phyloP scores from a whole-genome alignment of 2,329 filamentous ascomycete species.

The Sordariomycetes sp. region DNA sequence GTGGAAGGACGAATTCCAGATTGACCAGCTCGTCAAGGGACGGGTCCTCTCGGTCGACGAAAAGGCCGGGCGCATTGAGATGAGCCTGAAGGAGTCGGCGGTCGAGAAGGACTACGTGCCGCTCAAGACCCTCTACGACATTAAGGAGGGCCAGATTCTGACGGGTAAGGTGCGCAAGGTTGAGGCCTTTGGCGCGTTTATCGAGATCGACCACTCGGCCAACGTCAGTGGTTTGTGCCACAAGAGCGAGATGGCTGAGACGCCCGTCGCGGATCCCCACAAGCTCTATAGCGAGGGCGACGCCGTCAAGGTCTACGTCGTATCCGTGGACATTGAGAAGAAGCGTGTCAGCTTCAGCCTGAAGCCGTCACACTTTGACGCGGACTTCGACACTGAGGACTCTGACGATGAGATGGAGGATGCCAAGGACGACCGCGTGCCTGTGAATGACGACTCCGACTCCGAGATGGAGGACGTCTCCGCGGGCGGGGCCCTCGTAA shows the following conservation, averaged over 20 bases:
- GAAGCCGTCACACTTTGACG: slow-evolving; percentile 80
- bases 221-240: slow-evolving; percentile 93
- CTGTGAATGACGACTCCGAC: slow-evolving; percentile 19
- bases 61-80: slow-evolving; percentile 57
- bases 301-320: slow-evolving; percentile 78
- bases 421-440: slow-evolving; percentile 29
- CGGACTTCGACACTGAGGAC: slow-evolving; percentile 14
- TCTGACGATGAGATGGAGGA: slow-evolving; percentile 30
- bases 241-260: slow-evolving; percentile 81
- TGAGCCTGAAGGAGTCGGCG: slow-evolving; percentile 78
- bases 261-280: slow-evolving; percentile 66
- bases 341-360: slow-evolving; percentile 78
- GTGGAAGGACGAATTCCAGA: slow-evolving; percentile 80
- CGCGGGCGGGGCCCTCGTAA: slow-evolving; percentile 8
- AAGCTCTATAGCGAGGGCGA: slow-evolving; percentile 87
- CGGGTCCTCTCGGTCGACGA: slow-evolving; percentile 64
- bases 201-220: slow-evolving; percentile 72
- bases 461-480: slow-evolving; percentile 33
- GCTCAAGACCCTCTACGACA: slow-evolving; percentile 59
- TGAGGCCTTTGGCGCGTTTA: slow-evolving; percentile 89
- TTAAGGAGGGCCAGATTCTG: slow-evolving; percentile 67
- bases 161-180: slow-evolving; percentile 89
- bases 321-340: slow-evolving; percentile 63
- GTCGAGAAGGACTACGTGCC: slow-evolving; percentile 69
- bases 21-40: slow-evolving; percentile 83